Evolutionary conservation across 2,329 filamentous ascomycete species (phyloP), one percentile per base, ranked within the genome.

Genomic region (Fusarium sp.): DNA sequence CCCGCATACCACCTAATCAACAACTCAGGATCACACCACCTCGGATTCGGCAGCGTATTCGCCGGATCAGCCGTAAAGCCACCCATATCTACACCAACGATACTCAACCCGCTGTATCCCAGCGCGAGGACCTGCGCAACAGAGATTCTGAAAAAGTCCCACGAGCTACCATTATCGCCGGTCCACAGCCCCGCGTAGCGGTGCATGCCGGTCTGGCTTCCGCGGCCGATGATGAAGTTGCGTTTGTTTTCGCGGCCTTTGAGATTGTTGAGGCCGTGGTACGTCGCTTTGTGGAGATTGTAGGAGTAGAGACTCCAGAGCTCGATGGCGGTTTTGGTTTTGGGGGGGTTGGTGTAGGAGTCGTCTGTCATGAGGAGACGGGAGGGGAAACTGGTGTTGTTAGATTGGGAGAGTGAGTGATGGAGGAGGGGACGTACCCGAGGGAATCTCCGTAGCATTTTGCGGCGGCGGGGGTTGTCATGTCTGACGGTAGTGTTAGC

Each of bases 111-210:
- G 1, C 59, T 62, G 1, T 62, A 62, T 0, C 59, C 59, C 11
- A 62, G 10, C 11, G 59, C 59, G 27, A 62, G 59, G 2, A 62
- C 59, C 11, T 62, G 59, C 11, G 59, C 39, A 46, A 62, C 38
- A 7, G 59, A 62, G 33, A 62, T 62, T 31, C 31, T 23, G 21
- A 31, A 57, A 37, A 62, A 62, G 41, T 58, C 59, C 59, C 59
- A 62, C 1, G 59, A 62, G 10, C 59, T 62, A 7, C 59, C 59
- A 10, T 62, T 62, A 7, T 62, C 59, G 10, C 59, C 59, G 5
- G 59, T 62, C 59, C 59, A 62, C 1, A 62, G 18, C 5, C 59
- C 52, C 2, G 59, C 59, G 25, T 31, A 62, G 5, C 59, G 21
- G 3, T 62, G 59, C 59, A 62, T 62, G 8, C 59, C 52, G 4